Conservation (phyloP, 176 grass and related monocot species). For the Oryza nivara region DNA sequence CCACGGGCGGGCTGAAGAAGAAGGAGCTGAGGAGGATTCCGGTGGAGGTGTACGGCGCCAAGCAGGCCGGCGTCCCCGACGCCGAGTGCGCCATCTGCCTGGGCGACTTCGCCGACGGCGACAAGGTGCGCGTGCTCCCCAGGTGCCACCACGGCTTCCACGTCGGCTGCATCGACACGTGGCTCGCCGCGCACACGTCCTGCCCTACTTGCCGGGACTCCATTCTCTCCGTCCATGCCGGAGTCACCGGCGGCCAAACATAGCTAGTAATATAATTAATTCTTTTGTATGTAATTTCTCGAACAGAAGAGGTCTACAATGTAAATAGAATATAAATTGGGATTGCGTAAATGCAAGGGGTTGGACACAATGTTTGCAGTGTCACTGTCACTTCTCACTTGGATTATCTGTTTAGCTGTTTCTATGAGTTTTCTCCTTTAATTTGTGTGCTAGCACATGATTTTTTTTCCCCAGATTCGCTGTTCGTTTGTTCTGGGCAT, state of each 20-base stretch:
- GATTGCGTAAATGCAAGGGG: neutral
- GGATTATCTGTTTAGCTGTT: neutral
- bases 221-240: conserved; percentile 31
- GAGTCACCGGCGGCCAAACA: neutral
- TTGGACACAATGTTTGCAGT: conserved; percentile 7
- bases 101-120: conserved; percentile 71
- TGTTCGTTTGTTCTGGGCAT: neutral
- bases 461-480: conserved; percentile 4
- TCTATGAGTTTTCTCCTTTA: neutral
- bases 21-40: conserved; percentile 57
- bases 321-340: conserved; percentile 19
- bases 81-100: conserved; percentile 80
- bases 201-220: conserved; percentile 75
- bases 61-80: neutral
- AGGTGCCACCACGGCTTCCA: conserved; percentile 77
- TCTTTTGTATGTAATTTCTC: conserved; percentile 2
- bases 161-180: conserved; percentile 68
- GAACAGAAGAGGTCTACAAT: neutral
- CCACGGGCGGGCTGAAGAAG: conserved; percentile 45
- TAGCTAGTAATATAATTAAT: neutral
- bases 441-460: neutral
- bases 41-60: conserved; percentile 57
- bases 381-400: conserved; percentile 32
- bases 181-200: conserved; percentile 64
- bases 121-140: conserved; percentile 76